Evolutionary conservation across 164 flowering plant species (phyloP), one percentile per base, ranked within the genome.

Genomic region (Nymphaea colorata): DNA sequence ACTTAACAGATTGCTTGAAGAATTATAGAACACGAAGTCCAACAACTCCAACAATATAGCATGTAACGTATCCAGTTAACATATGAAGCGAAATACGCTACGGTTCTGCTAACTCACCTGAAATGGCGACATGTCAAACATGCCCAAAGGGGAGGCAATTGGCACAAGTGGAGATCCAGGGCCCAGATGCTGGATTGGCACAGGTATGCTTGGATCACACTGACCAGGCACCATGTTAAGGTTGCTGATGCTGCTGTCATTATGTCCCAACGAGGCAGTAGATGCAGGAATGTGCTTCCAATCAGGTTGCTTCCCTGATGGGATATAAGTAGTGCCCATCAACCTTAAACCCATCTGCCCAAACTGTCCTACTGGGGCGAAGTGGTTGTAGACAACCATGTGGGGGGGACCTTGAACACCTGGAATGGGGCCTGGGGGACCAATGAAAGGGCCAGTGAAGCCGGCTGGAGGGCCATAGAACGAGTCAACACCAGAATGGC

Each of bases 351-450:
- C 99, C 61, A 91, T 89, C 77, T 91, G 97, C 66, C 97, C 96
- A 80, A 82, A 91, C 76, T 89, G 98, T 59, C 96, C 97, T 64
- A 94, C 95, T 43, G 96, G 99, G 59, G 97, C 87, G 79, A 88
- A 94, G 79, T 94, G 99, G 72, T 91, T 91, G 73, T 94, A 94
- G 12, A 94, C 89, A 67, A 91, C 92, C 99, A 94, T 94, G 76
- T 94, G 97, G 5, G 94, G 93, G 15, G 93, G 89, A 25, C 87
- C 93, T 73, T 89, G 98, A 70, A 87, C 87, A 64, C 92, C 96
- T 5, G 96, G 85, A 16, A 93, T 90, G 59, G 90, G 88, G 61
- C 91, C 95, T 62, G 87, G 82, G 5, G 96, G 88, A 70, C 81
- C 79, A 62, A 94, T 86, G 77, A 89, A 94, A 73, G 97, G 92